A percentile compares a stretch with the other conserved stretches of the same genome.
Conservation (phyloP, 2,329 filamentous ascomycete genomes). For the Trichophyton rubrum region DNA sequence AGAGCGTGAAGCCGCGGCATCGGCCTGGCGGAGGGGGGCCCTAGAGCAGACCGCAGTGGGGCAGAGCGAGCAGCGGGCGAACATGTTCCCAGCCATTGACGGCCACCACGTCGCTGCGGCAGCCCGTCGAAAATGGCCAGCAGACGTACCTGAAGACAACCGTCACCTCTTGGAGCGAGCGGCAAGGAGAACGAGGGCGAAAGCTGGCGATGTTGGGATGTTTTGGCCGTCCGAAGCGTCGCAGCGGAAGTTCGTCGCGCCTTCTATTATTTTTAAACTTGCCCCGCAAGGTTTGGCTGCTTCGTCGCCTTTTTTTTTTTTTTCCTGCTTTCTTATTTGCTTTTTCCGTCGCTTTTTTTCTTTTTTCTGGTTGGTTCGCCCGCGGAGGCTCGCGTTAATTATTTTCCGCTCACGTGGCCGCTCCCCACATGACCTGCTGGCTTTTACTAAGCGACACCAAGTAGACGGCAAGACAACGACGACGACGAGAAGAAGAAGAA, state of each 20-base stretch:
- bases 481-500: neutral
- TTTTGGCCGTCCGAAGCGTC: neutral
- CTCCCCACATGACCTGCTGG: neutral
- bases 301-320: neutral
- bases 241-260: neutral
- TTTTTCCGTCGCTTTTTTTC: neutral
- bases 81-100: neutral
- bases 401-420: slow-evolving; percentile 1
- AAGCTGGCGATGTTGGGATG: neutral
- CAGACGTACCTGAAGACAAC: neutral
- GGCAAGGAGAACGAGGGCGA: neutral
- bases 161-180: neutral
- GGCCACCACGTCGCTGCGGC: neutral
- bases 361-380: neutral
- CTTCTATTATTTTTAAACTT: neutral
- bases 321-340: neutral
- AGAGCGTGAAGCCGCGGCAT: slow-evolving; percentile 3
- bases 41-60: slow-evolving; percentile 1
- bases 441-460: neutral
- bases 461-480: neutral
- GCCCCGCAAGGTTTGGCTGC: neutral
- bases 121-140: neutral
- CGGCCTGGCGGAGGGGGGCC: neutral
- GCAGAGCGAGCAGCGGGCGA: neutral
- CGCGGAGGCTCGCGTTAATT: neutral